These are phyloP conservation scores for Puccinellia tenuiflora DNA, from an alignment of 176 grass and related monocot species.

Conservation along the genomic window DNA sequence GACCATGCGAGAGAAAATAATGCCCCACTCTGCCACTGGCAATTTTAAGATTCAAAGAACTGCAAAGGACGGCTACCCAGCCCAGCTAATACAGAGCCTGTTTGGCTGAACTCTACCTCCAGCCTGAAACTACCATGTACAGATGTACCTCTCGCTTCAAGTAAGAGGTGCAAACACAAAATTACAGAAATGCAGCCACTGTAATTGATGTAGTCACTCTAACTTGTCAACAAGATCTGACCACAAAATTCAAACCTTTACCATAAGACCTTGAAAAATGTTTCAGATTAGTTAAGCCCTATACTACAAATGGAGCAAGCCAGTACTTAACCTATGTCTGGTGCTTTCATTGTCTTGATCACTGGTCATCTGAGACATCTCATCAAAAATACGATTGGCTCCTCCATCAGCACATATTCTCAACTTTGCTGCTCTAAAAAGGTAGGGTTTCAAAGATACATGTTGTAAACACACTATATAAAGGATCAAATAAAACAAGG, in stretches of 20 bases:
- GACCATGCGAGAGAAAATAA: too few relatives aligned
- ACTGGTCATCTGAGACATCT: conserved; percentile 56
- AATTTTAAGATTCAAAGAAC: background rate
- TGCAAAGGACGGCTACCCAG: background rate
- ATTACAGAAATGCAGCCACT: background rate
- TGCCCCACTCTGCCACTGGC: background rate
- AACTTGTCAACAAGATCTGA: background rate
- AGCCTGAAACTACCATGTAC: background rate
- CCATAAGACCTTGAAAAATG: background rate
- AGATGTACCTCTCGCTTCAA: background rate
- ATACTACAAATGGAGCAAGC: background rate
- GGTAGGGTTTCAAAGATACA: background rate
- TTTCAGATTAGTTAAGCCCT: background rate
- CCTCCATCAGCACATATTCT: conserved; percentile 77
- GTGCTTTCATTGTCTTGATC: conserved; percentile 35
- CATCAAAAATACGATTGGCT: conserved; percentile 70
- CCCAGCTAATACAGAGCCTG: background rate
- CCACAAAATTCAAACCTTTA: background rate
- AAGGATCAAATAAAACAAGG: background rate
- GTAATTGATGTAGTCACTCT: background rate
- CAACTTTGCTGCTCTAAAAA: conserved; percentile 74
- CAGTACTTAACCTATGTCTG: conserved; percentile 38
- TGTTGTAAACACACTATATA: background rate
- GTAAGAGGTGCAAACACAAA: background rate
- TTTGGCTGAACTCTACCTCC: background rate